Conservation (phyloP, 2,329 filamentous ascomycete genomes). For the Pestalotiopsis sp. region DNA sequence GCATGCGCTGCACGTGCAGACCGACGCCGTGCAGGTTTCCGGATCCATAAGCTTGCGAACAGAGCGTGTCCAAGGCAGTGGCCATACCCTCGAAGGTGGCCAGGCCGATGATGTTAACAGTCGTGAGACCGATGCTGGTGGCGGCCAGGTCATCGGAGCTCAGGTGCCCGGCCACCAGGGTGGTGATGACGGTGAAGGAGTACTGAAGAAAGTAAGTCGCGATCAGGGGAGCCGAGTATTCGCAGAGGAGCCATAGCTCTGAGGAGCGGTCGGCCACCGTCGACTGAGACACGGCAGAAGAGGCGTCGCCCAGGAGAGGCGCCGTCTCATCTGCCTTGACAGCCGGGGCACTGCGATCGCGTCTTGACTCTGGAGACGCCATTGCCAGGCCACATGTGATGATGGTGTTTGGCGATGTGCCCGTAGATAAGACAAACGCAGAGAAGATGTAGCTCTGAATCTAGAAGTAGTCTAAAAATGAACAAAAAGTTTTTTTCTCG, state of each 20-base stretch:
- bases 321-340: slow-evolving; percentile 1
- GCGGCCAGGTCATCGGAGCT: slow-evolving; percentile 54
- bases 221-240: slow-evolving; percentile 50
- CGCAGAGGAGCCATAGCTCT: slow-evolving; percentile 29
- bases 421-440: neutral
- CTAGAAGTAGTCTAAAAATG: neutral
- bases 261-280: slow-evolving; percentile 9
- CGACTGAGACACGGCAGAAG: neutral
- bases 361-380: neutral
- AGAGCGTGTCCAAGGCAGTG: slow-evolving; percentile 52
- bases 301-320: neutral
- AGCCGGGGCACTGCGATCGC: neutral
- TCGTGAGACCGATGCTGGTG: slow-evolving; percentile 52
- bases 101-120: slow-evolving; percentile 54
- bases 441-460: neutral
- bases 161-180: slow-evolving; percentile 53
- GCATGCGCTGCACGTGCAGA: slow-evolving; percentile 54
- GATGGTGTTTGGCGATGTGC: neutral
- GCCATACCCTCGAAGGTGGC: slow-evolving; percentile 53
- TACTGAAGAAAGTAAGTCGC: slow-evolving; percentile 58
- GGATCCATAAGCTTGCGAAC: slow-evolving; percentile 52
- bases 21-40: slow-evolving; percentile 50
- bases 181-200: slow-evolving; percentile 51
- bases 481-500: neutral
- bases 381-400: neutral